Evolutionary conservation across 2,329 filamentous ascomycete genomes (phyloP), one percentile per base, ranked within the genome.

Genomic region (Escovopsis sp.): DNA sequence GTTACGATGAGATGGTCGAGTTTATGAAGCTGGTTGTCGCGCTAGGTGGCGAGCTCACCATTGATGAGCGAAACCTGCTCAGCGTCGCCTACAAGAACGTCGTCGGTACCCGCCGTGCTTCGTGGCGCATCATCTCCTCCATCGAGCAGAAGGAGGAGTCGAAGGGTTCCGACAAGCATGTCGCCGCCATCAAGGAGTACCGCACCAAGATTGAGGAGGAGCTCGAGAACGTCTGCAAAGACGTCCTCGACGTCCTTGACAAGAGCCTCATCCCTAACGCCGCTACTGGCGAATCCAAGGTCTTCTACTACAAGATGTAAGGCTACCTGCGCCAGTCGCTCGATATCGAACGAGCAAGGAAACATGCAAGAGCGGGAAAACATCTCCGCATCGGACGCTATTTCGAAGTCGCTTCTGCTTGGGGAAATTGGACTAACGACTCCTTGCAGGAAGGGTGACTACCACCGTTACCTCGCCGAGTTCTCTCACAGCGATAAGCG

Each of bases 11-110:
- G 70, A 96, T 96, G 88, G 88, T 96, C 54, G 86, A 79, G 60
- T 94, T 88, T 72, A 96, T 96, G 90, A 96, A 96, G 84, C 86
- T 94, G 80, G 88, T 96, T 56, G 88, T 88, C 65, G 92, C 94
- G 70, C 62, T 79, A 51, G 74, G 71, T 50, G 72, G 73, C 54
- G 82, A 87, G 65, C 79, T 88, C 55, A 79, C 77, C 47, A 88
- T 96, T 53, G 88, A 96, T 63, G 90, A 98, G 79, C 85, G 88
- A 65, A 96, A 96, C 70, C 82, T 98, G 47, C 79, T 98, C 48
- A 94, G 85, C 48, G 90, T 96, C 56, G 88, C 88, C 61, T 98
- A 98, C 80, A 98, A 98, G 83, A 98, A 98, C 68, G 90, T 98
- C 43, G 85, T 98, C 55, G 88, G 90, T 55, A 92, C 90, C 58